phyloP scores from a whole-genome alignment of 2,329 filamentous ascomycete species.

The Rhexocercosporidium sp. region DNA sequence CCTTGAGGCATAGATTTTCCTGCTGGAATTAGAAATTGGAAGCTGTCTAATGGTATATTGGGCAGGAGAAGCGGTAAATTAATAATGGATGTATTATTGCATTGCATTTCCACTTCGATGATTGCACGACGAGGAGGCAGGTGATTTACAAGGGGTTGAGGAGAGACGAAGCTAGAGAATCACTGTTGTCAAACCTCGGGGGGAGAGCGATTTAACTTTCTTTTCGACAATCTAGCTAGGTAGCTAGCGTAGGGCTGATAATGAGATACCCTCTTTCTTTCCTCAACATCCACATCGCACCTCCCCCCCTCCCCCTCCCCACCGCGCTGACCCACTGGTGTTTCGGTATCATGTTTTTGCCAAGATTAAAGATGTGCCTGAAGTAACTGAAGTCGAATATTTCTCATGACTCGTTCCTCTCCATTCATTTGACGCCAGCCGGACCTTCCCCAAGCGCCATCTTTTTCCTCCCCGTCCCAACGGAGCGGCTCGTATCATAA shows the following conservation, averaged over 20 bases:
- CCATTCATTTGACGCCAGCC: background rate
- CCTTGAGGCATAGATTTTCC: background rate
- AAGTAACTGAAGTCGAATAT: background rate
- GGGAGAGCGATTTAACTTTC: too few relatives aligned
- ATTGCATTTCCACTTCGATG: background rate
- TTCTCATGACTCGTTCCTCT: background rate
- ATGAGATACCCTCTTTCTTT: slow-evolving; percentile 2
- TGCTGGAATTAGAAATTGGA: background rate
- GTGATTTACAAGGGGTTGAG: too few relatives aligned
- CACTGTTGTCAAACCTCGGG: too few relatives aligned
- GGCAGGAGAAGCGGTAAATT: background rate
- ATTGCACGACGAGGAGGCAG: background rate
- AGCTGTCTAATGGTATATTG: background rate
- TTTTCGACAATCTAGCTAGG: background rate
- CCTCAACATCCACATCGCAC: too few relatives aligned
- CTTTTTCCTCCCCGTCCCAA: background rate
- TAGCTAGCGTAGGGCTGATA: background rate
- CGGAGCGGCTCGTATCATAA: background rate
- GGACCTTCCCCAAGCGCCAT: slow-evolving; percentile 1
- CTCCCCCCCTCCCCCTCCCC: too few relatives aligned
- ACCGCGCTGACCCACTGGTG: too few relatives aligned
- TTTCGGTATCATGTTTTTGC: background rate
- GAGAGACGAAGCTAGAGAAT: too few relatives aligned
- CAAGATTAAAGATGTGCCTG: background rate
- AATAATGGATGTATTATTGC: too few relatives aligned